Conservation (phyloP, 75 land plant genomes). For the Cupressus sempervirens region DNA sequence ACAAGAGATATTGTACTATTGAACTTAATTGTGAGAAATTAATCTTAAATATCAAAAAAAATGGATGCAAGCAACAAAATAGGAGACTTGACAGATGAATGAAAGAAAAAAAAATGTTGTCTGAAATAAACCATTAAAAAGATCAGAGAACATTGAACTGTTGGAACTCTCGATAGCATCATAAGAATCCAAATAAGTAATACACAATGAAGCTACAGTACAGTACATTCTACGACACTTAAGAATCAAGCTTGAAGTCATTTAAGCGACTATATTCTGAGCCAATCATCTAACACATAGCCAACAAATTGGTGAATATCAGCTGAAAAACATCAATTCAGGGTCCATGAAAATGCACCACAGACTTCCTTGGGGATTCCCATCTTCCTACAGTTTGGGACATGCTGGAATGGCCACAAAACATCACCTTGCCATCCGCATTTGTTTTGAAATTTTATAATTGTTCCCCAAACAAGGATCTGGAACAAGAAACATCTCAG, state of each 20-base stretch:
- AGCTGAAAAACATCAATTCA: not conserved
- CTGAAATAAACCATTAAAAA: not conserved
- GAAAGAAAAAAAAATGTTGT: not conserved
- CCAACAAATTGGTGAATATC: not conserved
- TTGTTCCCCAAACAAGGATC: too few relatives aligned
- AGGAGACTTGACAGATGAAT: not conserved
- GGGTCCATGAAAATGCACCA: too few relatives aligned
- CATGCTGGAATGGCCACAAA: too few relatives aligned
- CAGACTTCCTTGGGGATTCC: too few relatives aligned
- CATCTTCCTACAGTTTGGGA: too few relatives aligned
- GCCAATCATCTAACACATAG: not conserved
- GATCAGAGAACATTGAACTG: not conserved
- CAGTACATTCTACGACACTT: not conserved
- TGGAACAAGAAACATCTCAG: too few relatives aligned
- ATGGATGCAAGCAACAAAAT: not conserved
- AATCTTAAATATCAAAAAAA: not conserved
- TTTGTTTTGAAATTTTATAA: too few relatives aligned
- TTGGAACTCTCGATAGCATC: not conserved
- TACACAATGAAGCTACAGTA: not conserved
- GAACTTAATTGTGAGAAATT: not conserved
- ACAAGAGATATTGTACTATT: not conserved
- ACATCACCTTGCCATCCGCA: too few relatives aligned
- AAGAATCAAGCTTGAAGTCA: not conserved
- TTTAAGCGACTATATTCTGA: not conserved
- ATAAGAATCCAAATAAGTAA: not conserved